Evolutionary conservation across 352 stramenopile genomes (phyloP), one percentile per base, ranked within the genome.

Genomic region (Phytophthora vignae): DNA sequence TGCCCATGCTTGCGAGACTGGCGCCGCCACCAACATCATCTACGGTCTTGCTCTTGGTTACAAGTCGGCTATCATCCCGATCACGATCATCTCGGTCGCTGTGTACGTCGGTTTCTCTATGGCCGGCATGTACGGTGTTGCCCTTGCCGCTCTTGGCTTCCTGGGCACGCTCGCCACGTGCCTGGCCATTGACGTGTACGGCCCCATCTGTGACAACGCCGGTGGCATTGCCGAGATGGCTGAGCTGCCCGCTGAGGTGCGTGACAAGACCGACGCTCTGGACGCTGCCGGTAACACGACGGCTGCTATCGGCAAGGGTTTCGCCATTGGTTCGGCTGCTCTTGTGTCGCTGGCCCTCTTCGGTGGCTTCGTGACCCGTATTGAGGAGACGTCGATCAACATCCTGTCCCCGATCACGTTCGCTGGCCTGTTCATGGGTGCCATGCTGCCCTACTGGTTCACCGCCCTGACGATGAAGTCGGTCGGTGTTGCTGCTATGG

Each of bases 391-490:
- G 33, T 90, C 79, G 53, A 98, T 99, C 73, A 99, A 99, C 88
- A 99, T 99, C 76, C 82, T 99, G 62, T 90, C 96, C 62, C 98
- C 98, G 25, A 94, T 99, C 62, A 99, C 97, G 19, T 99, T 99
- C 83, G 94, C 97, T 67, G 98, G 98, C 84, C 85, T 99, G 65
- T 98, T 99, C 69, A 98, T 99, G 83, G 98, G 98, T 74, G 97
- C 97, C 67, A 99, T 99, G 97, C 94, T 99, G 59, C 98, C 98
- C n/a, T 99, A 99, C 87, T 99, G 97, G 85, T 99, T 99, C 85
- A 98, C 96, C 65, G 98, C 98, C 29, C 87, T 99, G 91, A 99
- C 98, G 56, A 99, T 99, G 98, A 99, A 99, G 92, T 99, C 95
- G 68, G 98, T 99, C 31, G 98, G 98, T 79, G 84, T 91, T 65